Base-by-base conservation (phyloP, 2,329 filamentous ascomycete species). In the Kalaharituber pfeilii region DNA sequence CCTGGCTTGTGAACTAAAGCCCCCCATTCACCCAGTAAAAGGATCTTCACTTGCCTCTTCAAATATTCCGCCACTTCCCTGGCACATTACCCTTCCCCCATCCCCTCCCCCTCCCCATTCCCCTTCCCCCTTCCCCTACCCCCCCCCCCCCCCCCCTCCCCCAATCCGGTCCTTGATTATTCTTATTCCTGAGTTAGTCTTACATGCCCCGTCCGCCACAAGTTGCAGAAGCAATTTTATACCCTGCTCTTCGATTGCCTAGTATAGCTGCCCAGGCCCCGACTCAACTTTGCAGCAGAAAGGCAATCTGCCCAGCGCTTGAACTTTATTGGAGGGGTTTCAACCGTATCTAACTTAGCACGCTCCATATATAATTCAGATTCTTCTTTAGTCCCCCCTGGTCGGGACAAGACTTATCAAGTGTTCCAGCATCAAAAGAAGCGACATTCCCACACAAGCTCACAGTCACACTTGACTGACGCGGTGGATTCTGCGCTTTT, bases 121-220 rank as follows among this genome's bases (percentile, higher is more conserved):
- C 53, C 25, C 29, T 45, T 30, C 29, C 53, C 47, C 53, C 44
- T 22, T n/a, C n/a, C 39, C 36, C 22, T 28, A 33, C 50, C 39
- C 29, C 53, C 47, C 53, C 44, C 22, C n/a, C n/a, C 39, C 36
- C 22, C 53, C 51, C 49, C 42, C 42, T 49, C 49, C 51, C 49
- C 49, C 39, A 53, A 51, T 53, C n/a, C n/a, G n/a, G 33, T 50
- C 51, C 53, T 28, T 53, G 49, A 47, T 50, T 47, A 50, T 30
- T 24, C n/a, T n/a, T n/a, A n/a, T n/a, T n/a, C n/a, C n/a, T n/a
- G n/a, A n/a, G 49, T 29, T 27, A 13, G 6, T 36, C 45, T 45
- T 49, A 27, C 33, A 39, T 13, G 5, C 15, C 33, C 33, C 33
- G 30, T 39, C 20, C 33, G 33, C 33, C 33, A 18, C 15, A 13